Percentiles rank a stretch among this genome's conserved stretches.
These are phyloP conservation scores for Hymenoscyphus repandus DNA, from an alignment of 2,329 filamentous ascomycete species.

Conservation along the genomic window DNA sequence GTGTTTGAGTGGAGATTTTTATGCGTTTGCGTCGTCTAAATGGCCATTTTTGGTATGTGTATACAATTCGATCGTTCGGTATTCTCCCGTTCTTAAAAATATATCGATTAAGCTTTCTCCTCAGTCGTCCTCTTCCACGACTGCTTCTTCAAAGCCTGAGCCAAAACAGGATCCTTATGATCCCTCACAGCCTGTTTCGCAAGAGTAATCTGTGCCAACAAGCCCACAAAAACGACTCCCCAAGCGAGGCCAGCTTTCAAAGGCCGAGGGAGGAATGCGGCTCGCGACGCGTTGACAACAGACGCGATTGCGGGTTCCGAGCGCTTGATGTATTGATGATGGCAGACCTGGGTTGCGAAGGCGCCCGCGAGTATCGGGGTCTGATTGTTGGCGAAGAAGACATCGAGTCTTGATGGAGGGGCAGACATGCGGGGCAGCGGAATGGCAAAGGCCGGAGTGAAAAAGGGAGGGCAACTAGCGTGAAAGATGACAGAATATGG, in stretches of 20 bases:
- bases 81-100: background rate
- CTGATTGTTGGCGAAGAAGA: constrained; percentile 23
- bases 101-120: background rate
- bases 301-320: constrained; percentile 14
- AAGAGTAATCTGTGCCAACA: constrained; percentile 24
- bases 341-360: constrained; percentile 19
- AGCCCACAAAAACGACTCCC: constrained; percentile 22
- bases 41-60: background rate
- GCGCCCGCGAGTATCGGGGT: constrained; percentile 20
- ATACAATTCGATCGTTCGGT: background rate
- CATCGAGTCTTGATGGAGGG: constrained; percentile 16
- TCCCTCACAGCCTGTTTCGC: constrained; percentile 20
- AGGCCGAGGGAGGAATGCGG: constrained; percentile 12
- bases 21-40: background rate
- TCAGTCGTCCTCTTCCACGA: constrained; percentile 8
- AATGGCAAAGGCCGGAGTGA: background rate
- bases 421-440: constrained; percentile 16
- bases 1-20: background rate
- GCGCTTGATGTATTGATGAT: constrained; percentile 22
- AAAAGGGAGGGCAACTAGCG: too few relatives aligned
- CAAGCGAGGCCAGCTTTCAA: constrained; percentile 24
- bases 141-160: constrained; percentile 12
- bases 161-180: constrained; percentile 20
- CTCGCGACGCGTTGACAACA: constrained; percentile 2
- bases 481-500: background rate